Evolutionary conservation across 2,329 filamentous ascomycete species (phyloP), one percentile per base, ranked within the genome.

Genomic region (Tolypocladium tundrense): DNA sequence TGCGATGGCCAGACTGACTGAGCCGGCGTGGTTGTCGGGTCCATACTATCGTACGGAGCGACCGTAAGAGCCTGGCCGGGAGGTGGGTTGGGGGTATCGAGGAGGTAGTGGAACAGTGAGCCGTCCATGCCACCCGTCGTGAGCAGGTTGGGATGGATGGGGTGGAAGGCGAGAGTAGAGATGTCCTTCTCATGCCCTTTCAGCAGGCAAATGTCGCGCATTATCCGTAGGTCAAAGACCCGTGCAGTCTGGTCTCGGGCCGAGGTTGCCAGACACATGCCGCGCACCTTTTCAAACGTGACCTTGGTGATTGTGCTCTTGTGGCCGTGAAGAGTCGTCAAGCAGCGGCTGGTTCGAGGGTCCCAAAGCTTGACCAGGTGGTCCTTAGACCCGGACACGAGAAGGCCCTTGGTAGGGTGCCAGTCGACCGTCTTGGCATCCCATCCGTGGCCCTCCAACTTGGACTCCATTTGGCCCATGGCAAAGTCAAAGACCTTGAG

Each of bases 311-410:
- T 92, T 42, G 91, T 96, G 70, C 96, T 97, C 72, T 99, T 99
- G 74, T 97, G 94, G 50, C 91, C 93, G 72, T 96, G 92, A 4
- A 99, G 83, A 0, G 93, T 97, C 0, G 93, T 97, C 57, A 99
- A 79, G 70, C 91, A 96, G 50, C 91, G 87, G 41, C 89, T 87
- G 6, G 88, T 93, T 58, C 94, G 84, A n/a, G 94, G 94, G 71
- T 99, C 94, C 94, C 94, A 99, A 50, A 99, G 85, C 72, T 97
- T 97, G 68, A 99, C 91, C 61, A 96, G 79, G 72, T 99, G 93
- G 68, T 99, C 94, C 75, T 99, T 99, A 13, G 93, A 97, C 42
- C 94, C 94, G 1, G 94, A 97, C 4, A 96, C 93, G 39, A 99
- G 81, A 5, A 99, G 76, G 1, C 94, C 94, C 75, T 97, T 97